Evolutionary conservation across 257 asterid species (phyloP).

Genomic region (Solanum dulcamara): DNA sequence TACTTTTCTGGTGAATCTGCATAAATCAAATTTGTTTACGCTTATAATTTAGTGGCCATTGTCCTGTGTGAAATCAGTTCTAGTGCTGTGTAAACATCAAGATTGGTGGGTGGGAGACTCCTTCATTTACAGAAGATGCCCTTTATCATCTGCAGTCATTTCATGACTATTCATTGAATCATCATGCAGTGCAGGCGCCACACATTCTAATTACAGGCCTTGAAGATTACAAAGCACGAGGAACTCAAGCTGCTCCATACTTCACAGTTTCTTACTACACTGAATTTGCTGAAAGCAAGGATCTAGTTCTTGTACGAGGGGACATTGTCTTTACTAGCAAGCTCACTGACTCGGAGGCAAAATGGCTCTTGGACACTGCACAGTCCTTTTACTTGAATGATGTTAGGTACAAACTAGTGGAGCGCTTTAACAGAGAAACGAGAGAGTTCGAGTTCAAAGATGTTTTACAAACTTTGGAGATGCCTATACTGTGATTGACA

Average conservation of each 20-base stretch:
- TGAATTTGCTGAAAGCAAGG: conserved; percentile 83
- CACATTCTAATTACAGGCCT: conserved; percentile 92
- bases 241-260: conserved; percentile 95
- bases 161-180: not conserved
- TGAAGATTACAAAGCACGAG: conserved; percentile 91
- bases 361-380: conserved; percentile 81
- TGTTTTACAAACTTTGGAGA: conserved; percentile 65
- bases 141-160: not conserved
- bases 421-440: conserved; percentile 71
- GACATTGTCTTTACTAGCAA: conserved; percentile 85
- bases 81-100: not conserved
- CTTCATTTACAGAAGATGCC: not conserved
- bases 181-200: conserved; percentile 73
- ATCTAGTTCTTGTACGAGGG: conserved; percentile 76
- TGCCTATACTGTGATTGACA: conserved; percentile 52
- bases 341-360: conserved; percentile 72
- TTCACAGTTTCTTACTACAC: conserved; percentile 62
- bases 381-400: conserved; percentile 85
- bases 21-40: not conserved
- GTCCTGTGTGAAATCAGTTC: not conserved
- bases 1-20: not conserved
- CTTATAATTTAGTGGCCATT: not conserved
- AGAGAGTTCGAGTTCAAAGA: conserved; percentile 87
- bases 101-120: not conserved
- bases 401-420: conserved; percentile 74